A percentile compares a stretch with the other conserved stretches of the same genome.
Conservation (phyloP, 495 filamentous ascomycete genomes). For the Bombardia bombarda region DNA sequence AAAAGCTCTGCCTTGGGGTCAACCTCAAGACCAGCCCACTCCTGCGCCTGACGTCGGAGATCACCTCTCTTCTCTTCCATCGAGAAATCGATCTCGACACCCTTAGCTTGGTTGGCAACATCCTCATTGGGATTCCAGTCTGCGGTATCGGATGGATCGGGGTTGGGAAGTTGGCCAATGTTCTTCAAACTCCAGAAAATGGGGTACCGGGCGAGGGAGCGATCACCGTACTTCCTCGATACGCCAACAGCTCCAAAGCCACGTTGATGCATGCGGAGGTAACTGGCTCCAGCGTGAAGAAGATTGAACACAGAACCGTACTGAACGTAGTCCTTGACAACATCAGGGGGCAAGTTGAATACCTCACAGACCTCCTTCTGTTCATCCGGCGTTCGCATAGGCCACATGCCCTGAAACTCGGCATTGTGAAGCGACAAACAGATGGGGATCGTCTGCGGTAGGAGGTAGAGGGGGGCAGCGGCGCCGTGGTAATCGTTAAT, state of each 20-base stretch:
- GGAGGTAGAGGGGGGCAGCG: conserved; percentile 57
- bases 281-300: conserved; percentile 62
- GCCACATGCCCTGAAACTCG: conserved; percentile 65
- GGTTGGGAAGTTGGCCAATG: conserved; percentile 63
- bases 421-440: conserved; percentile 45
- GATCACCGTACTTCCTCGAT: conserved; percentile 65
- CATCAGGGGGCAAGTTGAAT: conserved; percentile 49
- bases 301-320: conserved; percentile 65
- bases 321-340: conserved; percentile 50
- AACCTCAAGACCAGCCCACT: conserved; percentile 61
- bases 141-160: conserved; percentile 63
- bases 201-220: conserved; percentile 64
- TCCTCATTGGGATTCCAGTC: conserved; percentile 49
- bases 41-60: conserved; percentile 58
- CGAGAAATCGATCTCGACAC: conserved; percentile 46
- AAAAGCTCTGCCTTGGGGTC: conserved; percentile 60
- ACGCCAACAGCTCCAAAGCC: conserved; percentile 70
- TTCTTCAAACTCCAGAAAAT: conserved; percentile 70
- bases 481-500: conserved; percentile 75
- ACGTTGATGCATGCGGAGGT: conserved; percentile 63
- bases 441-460: conserved; percentile 53
- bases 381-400: conserved; percentile 28
- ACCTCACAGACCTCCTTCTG: conserved; percentile 58
- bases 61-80: conserved; percentile 50
- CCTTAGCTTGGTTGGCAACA: conserved; percentile 34